Evolutionary conservation across 129 eudicot genomes (phyloP), one percentile per base, ranked within the genome.

Genomic region (Artemisia annua): DNA sequence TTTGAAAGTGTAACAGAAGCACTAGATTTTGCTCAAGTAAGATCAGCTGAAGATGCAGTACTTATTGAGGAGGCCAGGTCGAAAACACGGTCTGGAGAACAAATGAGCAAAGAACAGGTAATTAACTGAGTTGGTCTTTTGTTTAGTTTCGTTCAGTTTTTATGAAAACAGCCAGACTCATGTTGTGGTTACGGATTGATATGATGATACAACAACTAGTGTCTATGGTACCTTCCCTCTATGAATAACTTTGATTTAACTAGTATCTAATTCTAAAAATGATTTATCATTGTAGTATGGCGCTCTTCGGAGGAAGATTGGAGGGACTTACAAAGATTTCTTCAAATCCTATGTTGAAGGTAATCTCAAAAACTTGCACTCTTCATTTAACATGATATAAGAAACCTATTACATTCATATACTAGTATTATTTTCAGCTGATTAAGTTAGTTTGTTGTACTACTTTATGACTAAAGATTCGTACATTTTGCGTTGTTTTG

Each of bases 331-430:
- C 80, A 90, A 94, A 75, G 99, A 94, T 76, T 94, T 94, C 86
- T 94, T 94, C 96, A 94, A 94, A 67, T 94, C 99, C 14, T 94
- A 94, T 39, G 85, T 94, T 44, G 99, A 94, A 64, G 99, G 99
- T 94, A 89, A 77, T 69, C 22, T 20, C 8, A 50, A 4, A 11
- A 17, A 9, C 30, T 18, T 22, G 7, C 32, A 58, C 5, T 30
- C n/a, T 72, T 44, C 32, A 48, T 20, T 11, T 63, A 14, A 62
- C 3, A 14, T 7, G 11, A 39, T 44, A 12, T 48, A 67, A 67
- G 44, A 48, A 48, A 48, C 46, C 32, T 7, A 14, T 13, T 28
- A 46, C 1, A 28, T 62, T 15, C 6, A 24, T 1, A 5, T 14
- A 13, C 5, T 14, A n/a, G n/a, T n/a, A n/a, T n/a, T n/a, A 5